Conservation (phyloP, 2,329 filamentous ascomycete genomes). For the Arthrinium phaeospermum region DNA sequence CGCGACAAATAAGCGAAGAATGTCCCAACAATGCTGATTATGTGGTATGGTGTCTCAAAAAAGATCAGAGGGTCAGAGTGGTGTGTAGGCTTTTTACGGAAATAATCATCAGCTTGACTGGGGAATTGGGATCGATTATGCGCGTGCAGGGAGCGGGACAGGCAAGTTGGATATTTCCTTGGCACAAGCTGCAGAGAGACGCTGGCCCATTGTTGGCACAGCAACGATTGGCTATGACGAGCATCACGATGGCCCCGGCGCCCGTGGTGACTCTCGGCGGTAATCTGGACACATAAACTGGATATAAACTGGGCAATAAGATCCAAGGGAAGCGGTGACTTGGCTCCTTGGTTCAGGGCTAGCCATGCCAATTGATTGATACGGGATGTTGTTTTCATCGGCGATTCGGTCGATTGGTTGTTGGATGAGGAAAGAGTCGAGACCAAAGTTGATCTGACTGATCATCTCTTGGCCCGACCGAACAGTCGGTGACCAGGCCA, state of each 20-base stretch:
- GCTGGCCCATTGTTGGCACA: background rate
- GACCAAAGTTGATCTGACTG: background rate
- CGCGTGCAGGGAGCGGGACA: slow-evolving; percentile 12
- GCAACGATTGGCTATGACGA: slow-evolving; percentile 15
- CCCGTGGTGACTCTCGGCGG: slow-evolving; percentile 1
- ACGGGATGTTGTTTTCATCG: background rate
- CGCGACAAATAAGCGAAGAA: background rate
- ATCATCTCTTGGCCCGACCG: background rate
- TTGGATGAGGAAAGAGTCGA: background rate
- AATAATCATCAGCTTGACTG: slow-evolving; percentile 30
- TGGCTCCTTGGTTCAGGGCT: background rate
- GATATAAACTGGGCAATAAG: background rate
- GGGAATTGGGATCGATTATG: slow-evolving; percentile 19
- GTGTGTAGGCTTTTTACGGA: slow-evolving; percentile 31
- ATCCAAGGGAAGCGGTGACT: background rate
- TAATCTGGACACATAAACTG: background rate
- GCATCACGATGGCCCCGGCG: background rate
- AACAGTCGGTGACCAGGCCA: too few relatives aligned
- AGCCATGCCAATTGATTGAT: background rate
- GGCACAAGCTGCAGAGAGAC: background rate
- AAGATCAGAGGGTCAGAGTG: background rate
- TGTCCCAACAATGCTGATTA: background rate
- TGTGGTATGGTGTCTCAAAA: background rate
- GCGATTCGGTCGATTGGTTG: background rate
- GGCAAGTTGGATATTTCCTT: slow-evolving; percentile 1